A percentile compares a stretch with the other conserved stretches of the same genome.
Conservation (phyloP, 2,329 filamentous ascomycete genomes). For the Cercospora citrullina region DNA sequence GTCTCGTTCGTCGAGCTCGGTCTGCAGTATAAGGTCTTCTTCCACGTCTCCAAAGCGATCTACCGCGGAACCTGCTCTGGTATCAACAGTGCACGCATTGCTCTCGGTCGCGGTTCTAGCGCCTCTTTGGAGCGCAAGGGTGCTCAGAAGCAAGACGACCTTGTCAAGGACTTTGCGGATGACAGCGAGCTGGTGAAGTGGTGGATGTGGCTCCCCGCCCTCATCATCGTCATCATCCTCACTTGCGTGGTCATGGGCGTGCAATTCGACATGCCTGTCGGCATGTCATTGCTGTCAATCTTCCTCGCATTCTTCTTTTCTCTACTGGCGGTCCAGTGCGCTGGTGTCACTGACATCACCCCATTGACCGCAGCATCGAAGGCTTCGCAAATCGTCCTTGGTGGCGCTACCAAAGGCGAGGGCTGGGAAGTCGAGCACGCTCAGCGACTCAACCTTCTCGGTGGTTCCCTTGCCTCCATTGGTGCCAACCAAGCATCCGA, state of each 20-base stretch:
- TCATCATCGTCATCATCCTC: conserved; percentile 51
- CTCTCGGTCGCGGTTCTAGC: conserved; percentile 45
- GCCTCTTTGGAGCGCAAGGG: conserved; percentile 48
- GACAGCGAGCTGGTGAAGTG: conserved; percentile 52
- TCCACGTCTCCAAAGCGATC: conserved; percentile 51
- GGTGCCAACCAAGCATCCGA: conserved; percentile 47
- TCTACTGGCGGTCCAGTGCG: conserved; percentile 62
- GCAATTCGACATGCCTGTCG: conserved; percentile 58
- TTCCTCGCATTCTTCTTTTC: conserved; percentile 62
- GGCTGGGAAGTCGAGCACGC: conserved; percentile 53
- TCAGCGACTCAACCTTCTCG: conserved; percentile 66
- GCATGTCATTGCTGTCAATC: conserved; percentile 58
- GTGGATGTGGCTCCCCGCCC: conserved; percentile 56
- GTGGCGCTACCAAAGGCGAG: conserved; percentile 61
- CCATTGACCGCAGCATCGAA: conserved; percentile 68
- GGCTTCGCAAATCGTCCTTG: conserved; percentile 67
- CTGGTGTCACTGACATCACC: conserved; percentile 56
- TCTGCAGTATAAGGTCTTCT: conserved; percentile 44
- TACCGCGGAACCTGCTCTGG: conserved; percentile 49
- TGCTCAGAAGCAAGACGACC: conserved; percentile 41
- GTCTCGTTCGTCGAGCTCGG: conserved; percentile 48
- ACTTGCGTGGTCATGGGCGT: conserved; percentile 53
- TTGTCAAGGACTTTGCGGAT: conserved; percentile 54
- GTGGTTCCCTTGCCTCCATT: conserved; percentile 52
- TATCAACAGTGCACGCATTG: conserved; percentile 43